A percentile compares a stretch with the other conserved stretches of the same genome.
phyloP scores from a whole-genome alignment of 1,284 basidiomycete species.

The Lentinula novae-zelandiae region DNA sequence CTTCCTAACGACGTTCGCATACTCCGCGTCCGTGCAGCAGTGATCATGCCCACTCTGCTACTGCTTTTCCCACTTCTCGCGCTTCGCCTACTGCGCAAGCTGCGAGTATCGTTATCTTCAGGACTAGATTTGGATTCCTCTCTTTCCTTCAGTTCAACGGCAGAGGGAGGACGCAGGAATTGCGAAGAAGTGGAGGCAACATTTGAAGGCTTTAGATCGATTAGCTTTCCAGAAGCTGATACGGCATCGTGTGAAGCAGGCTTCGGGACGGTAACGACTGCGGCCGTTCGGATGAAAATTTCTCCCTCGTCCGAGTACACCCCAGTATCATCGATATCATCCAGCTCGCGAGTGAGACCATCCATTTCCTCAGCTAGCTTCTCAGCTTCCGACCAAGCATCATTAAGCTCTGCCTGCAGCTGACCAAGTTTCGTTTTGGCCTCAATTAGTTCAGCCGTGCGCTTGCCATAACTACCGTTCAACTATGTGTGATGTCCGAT shows the following conservation, averaged over 20 bases:
- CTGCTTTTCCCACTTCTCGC: constrained; percentile 27
- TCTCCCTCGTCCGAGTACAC: constrained; percentile 25
- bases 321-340: constrained; percentile 37
- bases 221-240: constrained; percentile 3
- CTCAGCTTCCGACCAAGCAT: constrained; percentile 76
- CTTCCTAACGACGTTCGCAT: constrained; percentile 54
- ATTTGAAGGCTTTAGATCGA: neutral
- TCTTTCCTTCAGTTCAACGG: neutral
- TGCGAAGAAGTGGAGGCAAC: neutral
- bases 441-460: constrained; percentile 50
- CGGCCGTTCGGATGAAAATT: constrained; percentile 41
- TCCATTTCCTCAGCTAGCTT: constrained; percentile 68
- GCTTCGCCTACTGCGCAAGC: constrained; percentile 31
- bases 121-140: neutral
- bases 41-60: constrained; percentile 40
- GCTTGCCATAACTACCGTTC: constrained; percentile 66
- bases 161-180: neutral
- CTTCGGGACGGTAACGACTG: constrained; percentile 34
- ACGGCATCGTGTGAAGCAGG: constrained; percentile 22
- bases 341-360: constrained; percentile 56
- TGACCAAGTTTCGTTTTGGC: constrained; percentile 44
- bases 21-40: constrained; percentile 57
- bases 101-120: constrained; percentile 23
- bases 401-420: constrained; percentile 69
- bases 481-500: constrained; percentile 31